phyloP scores from a whole-genome alignment of 225 moss, liverwort and hornwort species.

The Pleurozium schreberi region DNA sequence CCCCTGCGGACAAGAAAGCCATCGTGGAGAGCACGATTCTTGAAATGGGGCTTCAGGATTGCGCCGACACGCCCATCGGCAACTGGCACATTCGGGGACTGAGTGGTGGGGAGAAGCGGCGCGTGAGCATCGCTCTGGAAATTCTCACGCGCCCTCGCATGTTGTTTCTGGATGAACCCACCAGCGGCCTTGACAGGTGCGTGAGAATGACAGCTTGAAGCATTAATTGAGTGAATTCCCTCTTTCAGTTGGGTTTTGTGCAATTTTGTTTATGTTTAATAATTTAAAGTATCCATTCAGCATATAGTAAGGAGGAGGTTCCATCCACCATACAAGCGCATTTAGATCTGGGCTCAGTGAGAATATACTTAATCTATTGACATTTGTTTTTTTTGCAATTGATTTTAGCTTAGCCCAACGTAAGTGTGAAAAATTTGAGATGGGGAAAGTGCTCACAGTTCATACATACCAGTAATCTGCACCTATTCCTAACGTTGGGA shows the following conservation, averaged over 20 bases:
- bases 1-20: slow-evolving; percentile 17
- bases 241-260: neutral
- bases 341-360: neutral
- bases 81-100: slow-evolving; percentile 83
- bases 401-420: neutral
- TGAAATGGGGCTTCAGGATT: slow-evolving; percentile 78
- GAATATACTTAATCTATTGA: neutral
- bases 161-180: slow-evolving; percentile 86
- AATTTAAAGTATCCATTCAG: neutral
- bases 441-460: neutral
- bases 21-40: slow-evolving; percentile 54
- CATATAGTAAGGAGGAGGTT: neutral
- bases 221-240: too few relatives aligned
- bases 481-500: neutral
- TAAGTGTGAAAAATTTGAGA: neutral
- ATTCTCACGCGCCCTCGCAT: slow-evolving; percentile 66
- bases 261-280: neutral
- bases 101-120: slow-evolving; percentile 81
- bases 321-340: neutral
- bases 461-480: neutral
- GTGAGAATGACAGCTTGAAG: neutral
- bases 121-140: slow-evolving; percentile 78
- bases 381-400: neutral
- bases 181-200: slow-evolving; percentile 84
- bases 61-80: slow-evolving; percentile 65